Evolutionary conservation across 192 early-diverging fungal species (phyloP), one percentile per base, ranked within the genome.

Genomic region (Coemansia erecta): DNA sequence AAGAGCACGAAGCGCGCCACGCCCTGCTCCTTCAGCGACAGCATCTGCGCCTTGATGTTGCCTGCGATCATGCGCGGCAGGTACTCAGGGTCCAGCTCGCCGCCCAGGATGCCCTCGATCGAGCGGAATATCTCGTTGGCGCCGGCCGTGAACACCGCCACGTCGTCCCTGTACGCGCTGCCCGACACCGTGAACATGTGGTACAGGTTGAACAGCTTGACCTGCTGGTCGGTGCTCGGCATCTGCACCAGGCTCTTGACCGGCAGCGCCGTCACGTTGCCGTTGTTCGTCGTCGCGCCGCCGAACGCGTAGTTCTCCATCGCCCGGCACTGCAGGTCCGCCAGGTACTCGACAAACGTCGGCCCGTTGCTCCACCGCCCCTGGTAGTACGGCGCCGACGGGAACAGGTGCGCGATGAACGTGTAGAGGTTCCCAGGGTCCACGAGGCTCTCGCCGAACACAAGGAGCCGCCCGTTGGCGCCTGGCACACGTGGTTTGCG

Each of bases 301-400:
- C 68, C 74, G 64, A 77, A 77, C 10, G 74, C 74, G 45, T 63
- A 77, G 68, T 77, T 77, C 18, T 77, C 74, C 74, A 77, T 77
- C n/a, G 22, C 18, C 1, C 74, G 64, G 55, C 74, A 77, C 33
- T 77, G 74, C 50, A 77, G 39, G 42, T 77, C 74, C 0, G 74
- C 44, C 58, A 77, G 31, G 53, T 77, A 77, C 58, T 77, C 74
- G 42, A 70, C 74, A 65, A 77, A 77, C 7, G 74, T 77, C 1
- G 74, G 74, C 21, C 74, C 74, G 56, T 77, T 77, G 58, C 74
- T 77, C 74, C 74, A 77, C 21, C 74, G 56, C 1, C 74, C 74
- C 50, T 77, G 74, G 65, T 77, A 77, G 59, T 77, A 77, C 0
- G 74, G 74, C 13, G 74, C 74, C 0, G 74, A 77, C 0, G 74